Conservation (phyloP, 768 basidiomycete genomes). For the Tricholomella constricta region DNA sequence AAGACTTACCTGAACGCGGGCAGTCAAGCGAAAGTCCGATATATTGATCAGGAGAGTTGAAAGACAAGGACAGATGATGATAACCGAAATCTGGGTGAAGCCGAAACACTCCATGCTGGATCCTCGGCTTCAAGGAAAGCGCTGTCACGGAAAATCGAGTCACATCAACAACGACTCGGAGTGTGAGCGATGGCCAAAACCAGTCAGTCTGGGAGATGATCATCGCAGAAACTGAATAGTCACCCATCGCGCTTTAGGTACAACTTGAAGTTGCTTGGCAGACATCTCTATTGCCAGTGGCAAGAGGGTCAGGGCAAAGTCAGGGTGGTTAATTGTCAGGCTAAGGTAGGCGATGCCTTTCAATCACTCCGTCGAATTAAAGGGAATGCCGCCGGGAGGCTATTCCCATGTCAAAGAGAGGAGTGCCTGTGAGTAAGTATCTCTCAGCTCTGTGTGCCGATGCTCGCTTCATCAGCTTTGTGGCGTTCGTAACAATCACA, state of each 20-base stretch:
- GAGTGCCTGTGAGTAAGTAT: too few species aligned
- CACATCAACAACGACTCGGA: background rate
- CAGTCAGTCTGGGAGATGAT: background rate
- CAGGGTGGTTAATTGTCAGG: too few species aligned
- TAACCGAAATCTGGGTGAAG: too few species aligned
- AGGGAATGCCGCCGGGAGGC: conserved; percentile 2
- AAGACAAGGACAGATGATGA: too few species aligned
- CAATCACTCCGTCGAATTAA: background rate
- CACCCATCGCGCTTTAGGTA: too few species aligned
- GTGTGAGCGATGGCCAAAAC: background rate
- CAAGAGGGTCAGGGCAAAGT: too few species aligned
- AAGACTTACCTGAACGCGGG: background rate
- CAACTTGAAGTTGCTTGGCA: too few species aligned
- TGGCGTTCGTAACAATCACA: conserved; percentile 2
- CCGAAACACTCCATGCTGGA: background rate
- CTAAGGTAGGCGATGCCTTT: background rate
- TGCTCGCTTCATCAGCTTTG: background rate
- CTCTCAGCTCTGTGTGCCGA: too few species aligned
- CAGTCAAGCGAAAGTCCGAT: background rate
- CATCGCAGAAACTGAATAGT: background rate
- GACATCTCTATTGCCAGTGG: too few species aligned
- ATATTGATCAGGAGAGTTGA: background rate
- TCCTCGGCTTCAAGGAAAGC: background rate
- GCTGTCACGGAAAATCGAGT: background rate
- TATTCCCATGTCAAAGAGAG: background rate